Evolutionary conservation across 768 basidiomycete species (phyloP).

Genomic region (Mycena rebaudengoi): DNA sequence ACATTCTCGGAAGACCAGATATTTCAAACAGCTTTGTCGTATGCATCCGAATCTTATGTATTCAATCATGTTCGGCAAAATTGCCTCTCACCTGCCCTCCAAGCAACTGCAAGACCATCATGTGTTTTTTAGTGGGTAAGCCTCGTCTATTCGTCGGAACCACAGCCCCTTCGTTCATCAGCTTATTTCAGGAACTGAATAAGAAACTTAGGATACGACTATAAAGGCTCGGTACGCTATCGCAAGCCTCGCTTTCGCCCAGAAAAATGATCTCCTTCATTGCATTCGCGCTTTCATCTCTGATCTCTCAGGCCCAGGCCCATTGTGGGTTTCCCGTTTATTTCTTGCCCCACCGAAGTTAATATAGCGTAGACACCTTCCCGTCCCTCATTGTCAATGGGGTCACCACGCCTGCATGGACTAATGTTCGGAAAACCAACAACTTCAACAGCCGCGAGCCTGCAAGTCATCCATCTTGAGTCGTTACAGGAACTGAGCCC

Average conservation of each 20-base stretch:
- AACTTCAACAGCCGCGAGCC: conserved; percentile 53
- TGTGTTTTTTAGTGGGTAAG: conserved; percentile 10
- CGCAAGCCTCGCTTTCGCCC: not conserved
- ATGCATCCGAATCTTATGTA: no score
- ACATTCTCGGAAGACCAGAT: no score
- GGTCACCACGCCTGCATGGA: conserved; percentile 47
- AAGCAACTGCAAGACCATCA: no score
- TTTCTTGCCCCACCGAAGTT: not conserved
- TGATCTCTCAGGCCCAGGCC: conserved; percentile 19
- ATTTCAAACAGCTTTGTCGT: no score
- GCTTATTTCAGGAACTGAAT: not conserved
- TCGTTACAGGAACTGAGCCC: no score
- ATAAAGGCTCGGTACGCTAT: not conserved
- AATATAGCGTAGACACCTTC: conserved; percentile 49
- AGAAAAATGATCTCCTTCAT: conserved; percentile 14
- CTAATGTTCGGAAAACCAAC: conserved; percentile 54
- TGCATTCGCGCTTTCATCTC: conserved; percentile 15
- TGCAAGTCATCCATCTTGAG: conserved; percentile 4
- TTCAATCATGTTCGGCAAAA: not conserved
- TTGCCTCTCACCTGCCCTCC: not conserved
- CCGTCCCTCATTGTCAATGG: conserved; percentile 52
- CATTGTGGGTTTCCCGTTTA: conserved; percentile 25
- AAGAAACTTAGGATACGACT: not conserved
- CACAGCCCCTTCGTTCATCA: not conserved
- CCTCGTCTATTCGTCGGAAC: conserved; percentile 24